Conservation (phyloP, 1,284 basidiomycete genomes). For the Kalmanozyma brasiliensis region DNA sequence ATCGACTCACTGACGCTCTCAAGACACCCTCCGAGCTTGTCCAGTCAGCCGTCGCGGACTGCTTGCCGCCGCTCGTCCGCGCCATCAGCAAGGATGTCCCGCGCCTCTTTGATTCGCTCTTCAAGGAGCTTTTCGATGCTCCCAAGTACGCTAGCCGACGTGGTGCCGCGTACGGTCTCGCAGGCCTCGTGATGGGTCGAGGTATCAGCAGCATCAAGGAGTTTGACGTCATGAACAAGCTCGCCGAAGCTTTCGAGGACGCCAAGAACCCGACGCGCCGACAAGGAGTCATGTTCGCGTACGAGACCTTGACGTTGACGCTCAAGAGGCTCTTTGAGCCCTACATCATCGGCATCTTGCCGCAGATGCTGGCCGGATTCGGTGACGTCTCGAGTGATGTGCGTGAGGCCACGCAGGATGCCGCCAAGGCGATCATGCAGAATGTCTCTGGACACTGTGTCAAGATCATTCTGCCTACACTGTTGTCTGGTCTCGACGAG, state of each 20-base stretch:
- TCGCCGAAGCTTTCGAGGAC: conserved; percentile 84
- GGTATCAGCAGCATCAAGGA: conserved; percentile 88
- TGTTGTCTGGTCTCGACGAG: conserved; percentile 92
- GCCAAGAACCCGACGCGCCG: conserved; percentile 87
- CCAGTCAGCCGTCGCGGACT: conserved; percentile 92
- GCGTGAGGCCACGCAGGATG: conserved; percentile 92
- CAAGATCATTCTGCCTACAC: conserved; percentile 90
- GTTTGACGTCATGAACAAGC: conserved; percentile 79
- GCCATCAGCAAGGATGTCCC: conserved; percentile 73
- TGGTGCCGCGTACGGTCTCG: conserved; percentile 95
- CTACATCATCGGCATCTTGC: conserved; percentile 85
- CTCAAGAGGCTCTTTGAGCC: conserved; percentile 93
- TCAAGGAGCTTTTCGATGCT: conserved; percentile 73
- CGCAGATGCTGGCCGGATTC: conserved; percentile 85
- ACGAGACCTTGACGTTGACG: conserved; percentile 83
- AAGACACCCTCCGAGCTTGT: conserved; percentile 96
- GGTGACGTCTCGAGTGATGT: conserved; percentile 92
- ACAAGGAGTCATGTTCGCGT: conserved; percentile 94
- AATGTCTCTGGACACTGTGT: conserved; percentile 76
- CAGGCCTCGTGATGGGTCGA: conserved; percentile 88
- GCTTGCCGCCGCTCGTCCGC: conserved; percentile 83
- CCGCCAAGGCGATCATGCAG: conserved; percentile 93
- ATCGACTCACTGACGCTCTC: conserved; percentile 88
- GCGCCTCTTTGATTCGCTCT: conserved; percentile 75
- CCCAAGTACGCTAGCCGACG: conserved; percentile 89